Evolutionary conservation across 225 moss, liverwort and hornwort genomes (phyloP).

Genomic region (Neckera pumila): DNA sequence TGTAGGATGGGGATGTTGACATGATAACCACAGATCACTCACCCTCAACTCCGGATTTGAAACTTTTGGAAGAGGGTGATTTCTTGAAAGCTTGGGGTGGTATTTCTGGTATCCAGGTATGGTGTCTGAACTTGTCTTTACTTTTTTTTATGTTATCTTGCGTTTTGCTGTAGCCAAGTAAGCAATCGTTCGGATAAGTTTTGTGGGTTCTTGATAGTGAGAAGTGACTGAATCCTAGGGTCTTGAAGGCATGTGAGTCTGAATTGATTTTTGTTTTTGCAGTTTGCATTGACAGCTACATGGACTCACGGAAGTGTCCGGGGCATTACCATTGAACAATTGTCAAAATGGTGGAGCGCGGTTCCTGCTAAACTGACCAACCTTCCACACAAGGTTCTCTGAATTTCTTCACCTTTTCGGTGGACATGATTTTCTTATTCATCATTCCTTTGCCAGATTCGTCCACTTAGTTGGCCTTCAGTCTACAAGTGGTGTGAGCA

Average conservation of each 20-base stretch:
- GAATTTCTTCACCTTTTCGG: neutral
- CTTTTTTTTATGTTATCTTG: neutral
- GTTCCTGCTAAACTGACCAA: constrained; percentile 75
- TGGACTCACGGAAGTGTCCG: constrained; percentile 74
- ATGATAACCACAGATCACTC: constrained; percentile 96
- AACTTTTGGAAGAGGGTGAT: constrained; percentile 65
- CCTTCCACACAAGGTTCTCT: constrained; percentile 69
- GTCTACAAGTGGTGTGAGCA: no score
- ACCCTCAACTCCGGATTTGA: constrained; percentile 64
- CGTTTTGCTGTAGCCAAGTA: neutral
- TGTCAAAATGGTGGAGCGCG: constrained; percentile 81
- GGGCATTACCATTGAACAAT: constrained; percentile 66
- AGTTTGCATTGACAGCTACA: constrained; percentile 79
- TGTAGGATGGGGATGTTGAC: constrained; percentile 72
- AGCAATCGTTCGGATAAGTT: neutral
- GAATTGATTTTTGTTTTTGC: neutral
- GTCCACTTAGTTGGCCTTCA: no score
- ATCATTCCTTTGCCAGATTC: neutral
- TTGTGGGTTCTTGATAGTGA: neutral
- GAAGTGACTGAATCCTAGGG: neutral
- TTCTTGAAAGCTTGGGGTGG: constrained; percentile 97
- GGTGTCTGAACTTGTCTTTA: neutral
- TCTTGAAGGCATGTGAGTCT: neutral
- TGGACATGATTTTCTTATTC: neutral
- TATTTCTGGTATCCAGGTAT: constrained; percentile 88